These are phyloP conservation scores for Phytomonas sp. DNA, from an alignment of 208 protist genomes.

Conservation along the genomic window DNA sequence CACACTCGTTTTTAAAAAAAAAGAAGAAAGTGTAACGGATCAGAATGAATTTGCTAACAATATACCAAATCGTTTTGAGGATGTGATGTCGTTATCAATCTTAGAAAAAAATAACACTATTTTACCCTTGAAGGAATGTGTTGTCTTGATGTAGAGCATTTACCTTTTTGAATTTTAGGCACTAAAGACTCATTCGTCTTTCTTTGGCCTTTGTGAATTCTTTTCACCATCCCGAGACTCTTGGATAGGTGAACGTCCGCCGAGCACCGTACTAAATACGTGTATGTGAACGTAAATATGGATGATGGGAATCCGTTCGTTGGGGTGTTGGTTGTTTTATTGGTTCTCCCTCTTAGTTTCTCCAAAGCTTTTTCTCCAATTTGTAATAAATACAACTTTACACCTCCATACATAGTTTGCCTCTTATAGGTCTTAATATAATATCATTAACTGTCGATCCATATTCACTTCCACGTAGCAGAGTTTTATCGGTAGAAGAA, in stretches of 20 bases:
- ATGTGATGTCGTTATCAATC: background rate
- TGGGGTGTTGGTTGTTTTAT: background rate
- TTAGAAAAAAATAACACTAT: background rate
- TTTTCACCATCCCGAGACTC: background rate
- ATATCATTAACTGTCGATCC: background rate
- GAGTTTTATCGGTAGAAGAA: background rate
- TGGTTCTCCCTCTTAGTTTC: background rate
- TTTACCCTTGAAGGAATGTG: background rate
- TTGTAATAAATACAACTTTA: background rate
- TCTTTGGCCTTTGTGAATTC: background rate
- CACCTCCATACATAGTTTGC: constrained; percentile 1
- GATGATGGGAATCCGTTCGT: background rate
- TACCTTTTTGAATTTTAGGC: background rate
- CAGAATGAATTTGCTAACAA: background rate
- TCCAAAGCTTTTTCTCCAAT: background rate
- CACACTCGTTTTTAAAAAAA: background rate
- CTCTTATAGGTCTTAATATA: background rate
- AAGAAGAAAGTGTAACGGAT: background rate
- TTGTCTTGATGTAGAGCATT: background rate
- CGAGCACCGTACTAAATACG: background rate
- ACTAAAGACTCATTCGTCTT: background rate
- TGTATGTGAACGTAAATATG: background rate
- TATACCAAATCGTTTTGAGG: background rate
- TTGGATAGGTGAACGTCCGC: background rate
- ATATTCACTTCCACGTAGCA: background rate